These are phyloP conservation scores for Quercus lobata DNA, from an alignment of 331 rosid species.

Conservation along the genomic window DNA sequence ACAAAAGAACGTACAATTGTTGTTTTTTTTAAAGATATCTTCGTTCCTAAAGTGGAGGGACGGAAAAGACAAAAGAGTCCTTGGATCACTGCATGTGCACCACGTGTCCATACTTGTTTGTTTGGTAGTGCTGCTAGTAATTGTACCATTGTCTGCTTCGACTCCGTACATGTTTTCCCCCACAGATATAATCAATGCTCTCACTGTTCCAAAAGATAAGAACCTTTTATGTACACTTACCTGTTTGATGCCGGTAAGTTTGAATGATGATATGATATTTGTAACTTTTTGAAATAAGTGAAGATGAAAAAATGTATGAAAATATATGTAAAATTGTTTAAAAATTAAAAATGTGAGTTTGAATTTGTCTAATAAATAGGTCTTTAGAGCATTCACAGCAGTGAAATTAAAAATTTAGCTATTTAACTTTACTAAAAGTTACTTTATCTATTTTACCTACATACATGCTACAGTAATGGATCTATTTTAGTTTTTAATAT, in stretches of 20 bases:
- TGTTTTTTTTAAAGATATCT: neutral
- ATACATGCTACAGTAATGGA: no score
- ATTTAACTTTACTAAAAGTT: fast-evolving
- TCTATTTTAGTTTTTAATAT: no score
- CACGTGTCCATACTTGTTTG: slow-evolving; percentile 23
- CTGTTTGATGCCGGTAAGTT: neutral
- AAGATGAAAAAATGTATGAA: fast-evolving
- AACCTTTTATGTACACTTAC: neutral
- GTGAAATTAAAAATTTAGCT: no score
- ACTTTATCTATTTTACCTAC: no score
- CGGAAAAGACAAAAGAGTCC: neutral
- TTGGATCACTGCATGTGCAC: neutral
- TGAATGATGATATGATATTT: fast-evolving
- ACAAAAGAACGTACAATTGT: neutral
- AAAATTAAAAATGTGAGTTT: no score
- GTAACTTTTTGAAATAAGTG: no score
- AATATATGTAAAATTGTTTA: no score
- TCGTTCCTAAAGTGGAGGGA: neutral
- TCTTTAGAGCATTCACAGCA: no score
- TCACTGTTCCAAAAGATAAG: slow-evolving; percentile 1
- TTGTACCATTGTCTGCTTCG: neutral
- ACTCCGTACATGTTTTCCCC: neutral
- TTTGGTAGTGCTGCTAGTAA: neutral
- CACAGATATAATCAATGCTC: slow-evolving; percentile 6
- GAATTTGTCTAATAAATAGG: no score